These are phyloP conservation scores for Paramecium pentaurelia DNA, from an alignment of 73 alveolate genomes.

Conservation along the genomic window DNA sequence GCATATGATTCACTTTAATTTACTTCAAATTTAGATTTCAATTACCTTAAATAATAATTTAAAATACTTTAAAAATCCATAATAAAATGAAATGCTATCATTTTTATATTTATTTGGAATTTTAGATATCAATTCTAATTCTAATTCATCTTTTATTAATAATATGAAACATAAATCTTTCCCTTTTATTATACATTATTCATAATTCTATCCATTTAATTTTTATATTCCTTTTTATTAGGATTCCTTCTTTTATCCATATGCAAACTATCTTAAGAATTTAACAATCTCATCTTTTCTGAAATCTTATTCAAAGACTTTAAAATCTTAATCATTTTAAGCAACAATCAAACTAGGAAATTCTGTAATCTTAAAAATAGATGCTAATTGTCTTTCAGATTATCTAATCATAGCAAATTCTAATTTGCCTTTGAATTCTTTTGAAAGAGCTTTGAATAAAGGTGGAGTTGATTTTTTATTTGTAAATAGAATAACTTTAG, in stretches of 20 bases:
- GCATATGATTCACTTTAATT: neutral
- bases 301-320: slow-evolving; percentile 71
- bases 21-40: neutral
- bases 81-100: neutral
- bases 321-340: slow-evolving; percentile 69
- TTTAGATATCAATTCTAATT: neutral
- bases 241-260: slow-evolving; percentile 53
- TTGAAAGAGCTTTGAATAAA: slow-evolving; percentile 89
- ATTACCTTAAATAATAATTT: neutral
- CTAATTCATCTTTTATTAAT: slow-evolving; percentile 44
- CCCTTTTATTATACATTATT: slow-evolving; percentile 67
- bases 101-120: neutral
- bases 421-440: slow-evolving; percentile 84
- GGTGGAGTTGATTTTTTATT: slow-evolving; percentile 95
- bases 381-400: slow-evolving; percentile 75
- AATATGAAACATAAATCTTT: slow-evolving; percentile 73
- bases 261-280: slow-evolving; percentile 89
- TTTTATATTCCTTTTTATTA: neutral
- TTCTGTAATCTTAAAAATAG: slow-evolving; percentile 70
- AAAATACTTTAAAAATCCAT: neutral
- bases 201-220: slow-evolving; percentile 56
- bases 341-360: slow-evolving; percentile 91
- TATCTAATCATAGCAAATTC: slow-evolving; percentile 91
- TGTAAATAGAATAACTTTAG: slow-evolving; percentile 89
- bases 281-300: slow-evolving; percentile 81